Conservation (phyloP, 1,284 basidiomycete species). For the Boletus smithii region DNA sequence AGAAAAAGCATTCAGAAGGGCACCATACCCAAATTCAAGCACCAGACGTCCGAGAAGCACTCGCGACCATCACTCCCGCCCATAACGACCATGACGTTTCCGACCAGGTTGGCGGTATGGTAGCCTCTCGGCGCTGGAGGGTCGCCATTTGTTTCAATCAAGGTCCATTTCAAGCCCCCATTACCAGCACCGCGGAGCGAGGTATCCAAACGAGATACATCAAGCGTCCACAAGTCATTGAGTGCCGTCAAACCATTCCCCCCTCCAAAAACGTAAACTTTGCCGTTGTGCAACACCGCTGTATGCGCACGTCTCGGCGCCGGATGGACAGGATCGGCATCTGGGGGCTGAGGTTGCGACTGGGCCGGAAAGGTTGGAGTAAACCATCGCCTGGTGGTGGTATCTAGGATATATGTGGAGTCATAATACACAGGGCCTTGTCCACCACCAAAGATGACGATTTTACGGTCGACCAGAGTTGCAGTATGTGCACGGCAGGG, state of each 20-base stretch:
- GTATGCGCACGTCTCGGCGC: constrained; percentile 84
- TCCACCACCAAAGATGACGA: constrained; percentile 86
- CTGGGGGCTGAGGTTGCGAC: constrained; percentile 5
- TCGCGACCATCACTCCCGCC: constrained; percentile 80
- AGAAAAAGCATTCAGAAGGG: neutral
- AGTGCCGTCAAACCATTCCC: constrained; percentile 87
- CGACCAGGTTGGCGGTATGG: constrained; percentile 85
- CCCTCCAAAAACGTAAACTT: constrained; percentile 87
- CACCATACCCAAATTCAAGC: constrained; percentile 75
- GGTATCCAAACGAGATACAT: constrained; percentile 45
- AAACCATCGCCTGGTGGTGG: constrained; percentile 65
- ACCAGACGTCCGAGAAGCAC: constrained; percentile 86
- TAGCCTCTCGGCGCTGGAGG: constrained; percentile 78
- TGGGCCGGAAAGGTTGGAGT: constrained; percentile 42
- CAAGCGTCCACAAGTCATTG: constrained; percentile 88
- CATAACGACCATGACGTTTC: constrained; percentile 79
- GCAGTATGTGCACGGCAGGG: constrained; percentile 87
- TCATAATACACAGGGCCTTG: constrained; percentile 76
- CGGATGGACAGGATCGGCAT: constrained; percentile 38
- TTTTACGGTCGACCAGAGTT: constrained; percentile 76
- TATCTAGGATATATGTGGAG: constrained; percentile 81
- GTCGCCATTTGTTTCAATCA: constrained; percentile 48
- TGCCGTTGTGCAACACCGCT: constrained; percentile 69
- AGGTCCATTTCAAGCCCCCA: constrained; percentile 62
- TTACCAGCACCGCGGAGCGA: constrained; percentile 16